Conservation (phyloP, 2,329 filamentous ascomycete species). For the Beauveria caledonica region DNA sequence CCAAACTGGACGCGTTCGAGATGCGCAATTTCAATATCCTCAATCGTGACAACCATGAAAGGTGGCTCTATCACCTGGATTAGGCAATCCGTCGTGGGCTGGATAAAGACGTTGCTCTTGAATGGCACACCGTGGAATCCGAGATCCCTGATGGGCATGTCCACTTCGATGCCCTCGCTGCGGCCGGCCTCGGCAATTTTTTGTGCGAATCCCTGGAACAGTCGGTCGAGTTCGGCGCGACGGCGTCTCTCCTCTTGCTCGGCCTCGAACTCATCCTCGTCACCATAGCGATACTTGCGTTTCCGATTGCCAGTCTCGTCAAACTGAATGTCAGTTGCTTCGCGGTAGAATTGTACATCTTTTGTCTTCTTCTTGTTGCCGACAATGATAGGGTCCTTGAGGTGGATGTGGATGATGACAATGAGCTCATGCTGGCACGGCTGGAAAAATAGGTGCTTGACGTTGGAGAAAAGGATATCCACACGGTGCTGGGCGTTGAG, state of each 20-base stretch:
- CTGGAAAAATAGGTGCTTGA: constrained; percentile 98
- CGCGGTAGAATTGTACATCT: constrained; percentile 95
- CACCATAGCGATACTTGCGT: constrained; percentile 93
- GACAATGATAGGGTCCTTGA: constrained; percentile 96
- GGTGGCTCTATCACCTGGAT: constrained; percentile 96
- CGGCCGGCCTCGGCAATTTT: constrained; percentile 95
- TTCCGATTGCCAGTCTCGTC: constrained; percentile 98
- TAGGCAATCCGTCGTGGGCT: constrained; percentile 92
- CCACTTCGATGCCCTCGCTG: constrained; percentile 83
- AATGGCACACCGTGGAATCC: constrained; percentile 96
- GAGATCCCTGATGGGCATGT: constrained; percentile 93
- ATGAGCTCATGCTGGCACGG: constrained; percentile 94
- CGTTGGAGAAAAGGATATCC: constrained; percentile 94
- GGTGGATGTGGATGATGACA: constrained; percentile 94
- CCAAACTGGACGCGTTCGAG: constrained; percentile 94
- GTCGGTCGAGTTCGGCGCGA: constrained; percentile 82
- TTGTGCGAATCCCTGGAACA: constrained; percentile 94
- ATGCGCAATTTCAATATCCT: constrained; percentile 94
- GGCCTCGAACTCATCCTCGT: constrained; percentile 97
- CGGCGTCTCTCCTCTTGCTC: constrained; percentile 94
- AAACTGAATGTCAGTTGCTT: constrained; percentile 97
- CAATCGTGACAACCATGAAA: constrained; percentile 90
- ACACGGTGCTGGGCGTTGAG: constrained; percentile 75
- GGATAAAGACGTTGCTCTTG: constrained; percentile 89
- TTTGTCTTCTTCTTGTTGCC: constrained; percentile 98